Evolutionary conservation across 148 eudicot genomes (phyloP).

Genomic region (Simmondsia chinensis): DNA sequence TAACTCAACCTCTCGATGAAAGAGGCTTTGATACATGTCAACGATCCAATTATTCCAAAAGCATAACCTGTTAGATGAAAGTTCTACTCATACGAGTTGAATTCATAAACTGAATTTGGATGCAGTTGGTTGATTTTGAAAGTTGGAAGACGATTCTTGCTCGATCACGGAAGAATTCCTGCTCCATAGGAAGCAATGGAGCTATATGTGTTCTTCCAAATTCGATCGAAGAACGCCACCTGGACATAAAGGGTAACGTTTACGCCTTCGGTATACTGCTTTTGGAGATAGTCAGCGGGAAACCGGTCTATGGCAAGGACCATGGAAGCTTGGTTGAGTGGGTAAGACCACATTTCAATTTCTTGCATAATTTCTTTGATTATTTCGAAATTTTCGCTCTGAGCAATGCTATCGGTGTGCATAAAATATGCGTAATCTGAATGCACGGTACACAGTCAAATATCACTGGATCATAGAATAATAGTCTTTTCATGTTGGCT

Average conservation of each 20-base stretch:
- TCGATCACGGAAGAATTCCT: slow-evolving; percentile 75
- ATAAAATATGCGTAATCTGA: no score
- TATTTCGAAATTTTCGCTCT: no score
- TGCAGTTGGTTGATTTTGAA: slow-evolving; percentile 94
- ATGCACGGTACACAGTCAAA: no score
- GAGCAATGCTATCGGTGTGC: no score
- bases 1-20: no score
- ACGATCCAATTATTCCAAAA: no score
- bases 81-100: no score
- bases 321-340: slow-evolving; percentile 75
- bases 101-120: no score
- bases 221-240: slow-evolving; percentile 55
- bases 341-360: slow-evolving; percentile 29
- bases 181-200: slow-evolving; percentile 56
- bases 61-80: no score
- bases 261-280: slow-evolving; percentile 72
- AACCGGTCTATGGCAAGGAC: slow-evolving; percentile 62
- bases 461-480: no score
- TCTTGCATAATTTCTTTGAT: neutral
- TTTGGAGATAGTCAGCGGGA: slow-evolving; percentile 83
- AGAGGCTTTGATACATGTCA: no score
- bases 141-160: slow-evolving; percentile 85
- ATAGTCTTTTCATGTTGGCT: no score
- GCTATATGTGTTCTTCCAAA: slow-evolving; percentile 62
- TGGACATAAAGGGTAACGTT: slow-evolving; percentile 62